Evolutionary conservation across 1,139 yeast genomes (phyloP).

Genomic region (Zygotorulaspora mrakii): DNA sequence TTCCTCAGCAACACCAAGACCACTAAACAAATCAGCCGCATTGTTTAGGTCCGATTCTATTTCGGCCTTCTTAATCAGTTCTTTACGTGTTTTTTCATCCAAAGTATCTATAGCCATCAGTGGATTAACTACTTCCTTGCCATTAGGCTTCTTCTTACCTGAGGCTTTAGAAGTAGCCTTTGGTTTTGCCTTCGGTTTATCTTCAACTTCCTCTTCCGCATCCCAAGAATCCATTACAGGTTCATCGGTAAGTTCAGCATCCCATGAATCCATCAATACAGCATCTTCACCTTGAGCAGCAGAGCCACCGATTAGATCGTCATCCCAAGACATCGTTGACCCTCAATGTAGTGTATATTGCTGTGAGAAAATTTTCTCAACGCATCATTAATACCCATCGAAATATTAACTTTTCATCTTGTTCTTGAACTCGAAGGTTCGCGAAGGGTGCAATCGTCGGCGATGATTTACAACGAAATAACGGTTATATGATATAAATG

Average conservation of each 20-base stretch:
- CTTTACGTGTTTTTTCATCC: conserved; percentile 66
- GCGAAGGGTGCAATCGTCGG: neutral
- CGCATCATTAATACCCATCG: neutral
- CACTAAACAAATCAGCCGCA: conserved; percentile 90
- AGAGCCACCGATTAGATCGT: conserved; percentile 83
- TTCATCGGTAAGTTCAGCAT: conserved; percentile 67
- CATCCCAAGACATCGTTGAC: conserved; percentile 51
- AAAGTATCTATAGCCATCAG: conserved; percentile 55
- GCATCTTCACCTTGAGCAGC: conserved; percentile 43
- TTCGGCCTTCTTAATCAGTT: conserved; percentile 74
- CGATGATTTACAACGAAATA: neutral
- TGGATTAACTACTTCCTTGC: conserved; percentile 34
- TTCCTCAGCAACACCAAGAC: conserved; percentile 67
- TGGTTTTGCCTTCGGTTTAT: conserved; percentile 36
- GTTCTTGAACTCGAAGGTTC: too few species aligned
- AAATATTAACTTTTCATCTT: neutral
- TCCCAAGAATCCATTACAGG: conserved; percentile 89
- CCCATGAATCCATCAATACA: conserved; percentile 70
- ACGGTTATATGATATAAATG: too few species aligned
- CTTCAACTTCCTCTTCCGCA: conserved; percentile 61
- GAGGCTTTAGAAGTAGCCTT: conserved; percentile 41
- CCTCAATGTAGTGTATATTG: neutral
- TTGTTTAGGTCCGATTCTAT: conserved; percentile 80
- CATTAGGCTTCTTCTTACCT: conserved; percentile 26
- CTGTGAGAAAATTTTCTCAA: conserved; percentile 4